Evolutionary conservation across 1,139 yeast species (phyloP), one percentile per base, ranked within the genome.

Genomic region (Lodderomyces orthopsilosis): DNA sequence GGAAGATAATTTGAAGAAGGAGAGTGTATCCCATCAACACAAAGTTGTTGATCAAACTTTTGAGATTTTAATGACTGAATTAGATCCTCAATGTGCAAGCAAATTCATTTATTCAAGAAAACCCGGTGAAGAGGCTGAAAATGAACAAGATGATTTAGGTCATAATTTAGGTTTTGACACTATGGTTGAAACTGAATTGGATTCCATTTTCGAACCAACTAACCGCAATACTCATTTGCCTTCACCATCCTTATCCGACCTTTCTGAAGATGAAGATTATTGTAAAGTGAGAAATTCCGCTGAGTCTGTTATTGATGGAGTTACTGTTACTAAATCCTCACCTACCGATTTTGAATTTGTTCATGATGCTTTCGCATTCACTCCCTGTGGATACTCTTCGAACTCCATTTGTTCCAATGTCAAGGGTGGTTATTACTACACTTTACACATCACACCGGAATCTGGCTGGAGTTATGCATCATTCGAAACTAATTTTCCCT

Each of bases 371-470:
- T 93, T 90, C 66, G 84, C 95, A 24, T 93, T 93, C 62, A 73
- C 87, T n/a, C 98, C 98, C 2, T 93, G 98, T 65, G 98, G 98
- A 13, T 93, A 81, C 60, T 88, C 96, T 2, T 87, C 96, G 41
- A 93, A 93, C 63, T 84, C 94, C 22, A 69, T 89, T 38, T 65
- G 86, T 41, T 69, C 78, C 43, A 71, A 67, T 39, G 66, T 70
- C 38, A 76, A 72, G 17, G 77, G 77, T 26, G 77, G 78, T 19
- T 78, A 77, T 61, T 93, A 91, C 68, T 90, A 88, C 61, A 93
- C 98, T 14, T 74, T 91, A 49, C 98, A 93, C 62, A 87, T 93
- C 35, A 93, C 98, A 0, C 98, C 98, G 0, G 98, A 93, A 62
- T 63, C 74, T 15, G 95, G 93, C 24, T 93, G 95, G 89, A 88